Evolutionary conservation across 163 green algal species (phyloP), one percentile per base, ranked within the genome.

Genomic region (Chlorella variabilis): DNA sequence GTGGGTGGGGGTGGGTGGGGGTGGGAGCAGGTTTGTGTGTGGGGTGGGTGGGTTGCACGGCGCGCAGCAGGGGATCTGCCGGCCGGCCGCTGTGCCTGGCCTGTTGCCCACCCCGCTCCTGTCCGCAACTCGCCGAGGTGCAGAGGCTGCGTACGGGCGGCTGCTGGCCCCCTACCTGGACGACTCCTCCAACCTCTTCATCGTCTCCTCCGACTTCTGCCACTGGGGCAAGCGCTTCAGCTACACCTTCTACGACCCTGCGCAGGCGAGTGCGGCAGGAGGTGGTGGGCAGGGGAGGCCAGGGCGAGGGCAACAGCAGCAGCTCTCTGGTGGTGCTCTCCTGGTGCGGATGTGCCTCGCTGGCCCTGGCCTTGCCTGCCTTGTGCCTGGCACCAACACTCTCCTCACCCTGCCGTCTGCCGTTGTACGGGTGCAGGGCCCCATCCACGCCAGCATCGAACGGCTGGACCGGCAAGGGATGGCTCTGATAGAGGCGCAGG

Each of bases 161-260:
- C 49, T 98, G 39, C 87, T 99, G 33, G 87, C 84, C 0, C 89
- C 82, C 0, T 98, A 98, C 85, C 68, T 99, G 25, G 83, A 94
- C 38, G 91, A 98, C 77, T 89, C 91, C 0, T 36, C 62, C 65
- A 98, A 97, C 77, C 78, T 98, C 13, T 98, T 99, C 83, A 89
- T 98, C 33, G 87, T 99, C 49, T 97, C 90, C 34, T 94, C 88
- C 68, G 96, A 99, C 87, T 99, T 99, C 80, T 99, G 96, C 85
- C 96, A 99, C 86, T 99, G 96, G 96, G 96, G 96, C 34, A 78
- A 54, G 0, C 87, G 96, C 39, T 99, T 99, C 86, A 87, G 77
- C 65, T 99, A 95, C 90, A 97, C 91, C 2, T 91, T 86, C 66
- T 88, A 93, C 59, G 89, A 98, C 51, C 80, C 80, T 20, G 70